A percentile compares a stretch with the other conserved stretches of the same genome.
Evolutionary conservation across 768 basidiomycete genomes (phyloP).

Genomic region (Serendipita vermifera): DNA sequence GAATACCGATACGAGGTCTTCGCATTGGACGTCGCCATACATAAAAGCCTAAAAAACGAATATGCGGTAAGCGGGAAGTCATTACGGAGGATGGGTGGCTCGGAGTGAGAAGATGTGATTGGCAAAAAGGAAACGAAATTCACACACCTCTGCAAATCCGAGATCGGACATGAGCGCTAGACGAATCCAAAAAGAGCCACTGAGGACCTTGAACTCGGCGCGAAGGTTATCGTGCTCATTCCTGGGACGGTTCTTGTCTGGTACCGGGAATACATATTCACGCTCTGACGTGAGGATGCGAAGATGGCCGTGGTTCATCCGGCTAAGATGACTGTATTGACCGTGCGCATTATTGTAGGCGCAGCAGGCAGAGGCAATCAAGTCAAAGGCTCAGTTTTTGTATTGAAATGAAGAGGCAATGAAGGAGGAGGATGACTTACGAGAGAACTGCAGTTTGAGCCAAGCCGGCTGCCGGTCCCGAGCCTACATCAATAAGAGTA

Average conservation of each 20-base stretch:
- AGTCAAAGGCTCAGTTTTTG: conserved; percentile 4
- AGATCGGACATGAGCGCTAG: conserved; percentile 43
- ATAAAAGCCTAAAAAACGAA: conserved; percentile 40
- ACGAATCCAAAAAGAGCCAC: conserved; percentile 23
- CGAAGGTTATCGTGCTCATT: conserved; percentile 3
- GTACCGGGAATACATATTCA: conserved; percentile 5
- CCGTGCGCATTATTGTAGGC: conserved; percentile 34
- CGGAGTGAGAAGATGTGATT: no score
- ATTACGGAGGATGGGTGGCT: no score
- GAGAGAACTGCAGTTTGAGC: conserved; percentile 36
- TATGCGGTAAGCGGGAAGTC: no score
- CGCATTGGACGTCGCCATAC: conserved; percentile 61
- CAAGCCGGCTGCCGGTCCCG: conserved; percentile 31
- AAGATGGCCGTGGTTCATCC: conserved; percentile 3
- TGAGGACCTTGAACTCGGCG: conserved; percentile 14
- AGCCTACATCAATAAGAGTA: conserved; percentile 31
- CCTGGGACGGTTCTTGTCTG: not conserved
- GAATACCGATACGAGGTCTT: conserved; percentile 52
- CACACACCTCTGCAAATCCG: conserved; percentile 45
- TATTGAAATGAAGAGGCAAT: conserved; percentile 6
- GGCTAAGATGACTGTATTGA: conserved; percentile 16
- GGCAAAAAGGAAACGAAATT: not conserved
- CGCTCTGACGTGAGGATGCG: not conserved
- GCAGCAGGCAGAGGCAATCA: conserved; percentile 19
- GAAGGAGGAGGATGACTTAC: conserved; percentile 23